Conservation (phyloP, 2,329 filamentous ascomycete species). For the Tetracladium maxilliforme region DNA sequence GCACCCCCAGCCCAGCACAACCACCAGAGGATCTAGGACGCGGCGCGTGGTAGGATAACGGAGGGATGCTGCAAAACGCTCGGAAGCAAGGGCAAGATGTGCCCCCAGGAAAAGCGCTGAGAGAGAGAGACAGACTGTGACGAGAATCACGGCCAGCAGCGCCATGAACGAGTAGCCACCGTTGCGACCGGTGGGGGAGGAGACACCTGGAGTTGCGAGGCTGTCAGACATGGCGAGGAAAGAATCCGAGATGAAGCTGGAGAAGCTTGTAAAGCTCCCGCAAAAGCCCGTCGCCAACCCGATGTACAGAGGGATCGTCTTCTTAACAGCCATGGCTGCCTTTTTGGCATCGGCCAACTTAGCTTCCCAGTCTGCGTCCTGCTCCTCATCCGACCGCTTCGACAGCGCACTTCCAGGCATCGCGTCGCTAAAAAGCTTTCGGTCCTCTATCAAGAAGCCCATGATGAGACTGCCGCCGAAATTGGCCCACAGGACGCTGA, state of each 20-base stretch:
- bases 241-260: slow-evolving; percentile 65
- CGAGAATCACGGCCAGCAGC: slow-evolving; percentile 57
- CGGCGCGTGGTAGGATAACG: slow-evolving; percentile 39
- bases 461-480: slow-evolving; percentile 68
- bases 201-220: slow-evolving; percentile 34
- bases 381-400: slow-evolving; percentile 4
- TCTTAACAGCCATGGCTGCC: slow-evolving; percentile 52
- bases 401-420: slow-evolving; percentile 3
- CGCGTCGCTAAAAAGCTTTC: slow-evolving; percentile 58
- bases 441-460: slow-evolving; percentile 74
- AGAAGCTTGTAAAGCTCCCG: slow-evolving; percentile 83
- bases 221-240: slow-evolving; percentile 72
- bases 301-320: slow-evolving; percentile 78
- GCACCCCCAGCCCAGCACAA: slow-evolving; percentile 52
- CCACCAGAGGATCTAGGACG: slow-evolving; percentile 46
- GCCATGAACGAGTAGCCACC: slow-evolving; percentile 77
- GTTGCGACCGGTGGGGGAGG: slow-evolving; percentile 33
- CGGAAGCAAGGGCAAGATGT: slow-evolving; percentile 54
- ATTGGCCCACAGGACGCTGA: slow-evolving; percentile 76
- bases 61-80: slow-evolving; percentile 43
- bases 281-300: slow-evolving; percentile 79
- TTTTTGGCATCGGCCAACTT: slow-evolving; percentile 33
- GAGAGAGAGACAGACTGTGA: slow-evolving; percentile 57
- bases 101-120: slow-evolving; percentile 56
- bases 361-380: slow-evolving; percentile 7